Percentiles rank a stretch among this genome's conserved stretches.
Evolutionary conservation across 495 filamentous ascomycete species (phyloP).

Genomic region (Aspergillus homomorphus): DNA sequence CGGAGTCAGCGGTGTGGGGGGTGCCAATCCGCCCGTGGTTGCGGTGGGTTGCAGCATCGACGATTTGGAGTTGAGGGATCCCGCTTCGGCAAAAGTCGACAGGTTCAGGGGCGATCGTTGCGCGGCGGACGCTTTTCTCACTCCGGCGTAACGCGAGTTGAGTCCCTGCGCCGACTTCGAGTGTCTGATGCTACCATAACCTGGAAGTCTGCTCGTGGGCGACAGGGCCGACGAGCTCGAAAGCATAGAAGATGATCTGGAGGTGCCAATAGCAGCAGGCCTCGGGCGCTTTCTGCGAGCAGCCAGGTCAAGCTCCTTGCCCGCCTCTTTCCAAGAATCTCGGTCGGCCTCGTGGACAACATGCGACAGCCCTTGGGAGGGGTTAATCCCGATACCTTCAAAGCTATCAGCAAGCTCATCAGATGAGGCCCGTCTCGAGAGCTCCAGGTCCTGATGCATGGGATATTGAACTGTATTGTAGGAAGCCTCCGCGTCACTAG

Average conservation of each 20-base stretch:
- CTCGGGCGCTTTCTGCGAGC: slow-evolving; percentile 52
- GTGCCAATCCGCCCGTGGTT: slow-evolving; percentile 39
- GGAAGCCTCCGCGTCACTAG: slow-evolving; percentile 26
- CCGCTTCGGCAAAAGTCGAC: slow-evolving; percentile 46
- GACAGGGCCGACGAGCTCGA: slow-evolving; percentile 43
- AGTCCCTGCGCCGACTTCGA: slow-evolving; percentile 52
- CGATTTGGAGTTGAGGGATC: slow-evolving; percentile 36
- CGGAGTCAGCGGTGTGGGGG: slow-evolving; percentile 46
- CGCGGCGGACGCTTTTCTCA: slow-evolving; percentile 47
- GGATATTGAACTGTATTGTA: slow-evolving; percentile 37
- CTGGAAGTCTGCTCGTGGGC: slow-evolving; percentile 36
- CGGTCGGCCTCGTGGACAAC: slow-evolving; percentile 26
- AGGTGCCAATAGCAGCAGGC: slow-evolving; percentile 52
- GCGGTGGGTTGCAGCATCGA: slow-evolving; percentile 39
- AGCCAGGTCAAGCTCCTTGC: slow-evolving; percentile 51
- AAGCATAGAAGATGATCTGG: slow-evolving; percentile 34
- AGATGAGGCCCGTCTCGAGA: slow-evolving; percentile 40
- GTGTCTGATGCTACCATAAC: slow-evolving; percentile 46
- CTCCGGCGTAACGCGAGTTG: slow-evolving; percentile 49
- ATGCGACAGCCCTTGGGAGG: slow-evolving; percentile 25
- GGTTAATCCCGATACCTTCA: slow-evolving; percentile 42
- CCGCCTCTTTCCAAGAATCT: slow-evolving; percentile 37
- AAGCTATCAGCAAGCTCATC: slow-evolving; percentile 39
- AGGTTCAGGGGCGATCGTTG: slow-evolving; percentile 55
- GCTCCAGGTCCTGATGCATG: slow-evolving; percentile 35